These are phyloP conservation scores for Xylaria flabelliformis DNA, from an alignment of 495 filamentous ascomycete genomes.

Conservation along the genomic window DNA sequence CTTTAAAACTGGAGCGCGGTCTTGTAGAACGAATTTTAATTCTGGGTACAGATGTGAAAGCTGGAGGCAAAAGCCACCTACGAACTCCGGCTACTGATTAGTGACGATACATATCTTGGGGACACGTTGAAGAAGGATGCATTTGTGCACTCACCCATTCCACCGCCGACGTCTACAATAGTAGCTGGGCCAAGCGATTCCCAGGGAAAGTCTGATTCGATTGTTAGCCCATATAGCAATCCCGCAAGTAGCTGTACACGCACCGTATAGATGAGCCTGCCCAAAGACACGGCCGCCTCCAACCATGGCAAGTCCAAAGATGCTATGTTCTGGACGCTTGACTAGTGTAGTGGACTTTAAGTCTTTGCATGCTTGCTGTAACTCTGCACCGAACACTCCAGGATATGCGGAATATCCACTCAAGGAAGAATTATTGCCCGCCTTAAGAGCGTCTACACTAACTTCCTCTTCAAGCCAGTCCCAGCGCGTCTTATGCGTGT, in stretches of 20 bases:
- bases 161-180: slow-evolving; percentile 51
- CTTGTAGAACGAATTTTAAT: slow-evolving; percentile 50
- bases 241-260: neutral
- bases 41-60: slow-evolving; percentile 39
- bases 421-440: neutral
- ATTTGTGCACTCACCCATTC: slow-evolving; percentile 39
- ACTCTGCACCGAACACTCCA: neutral
- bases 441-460: slow-evolving; percentile 20
- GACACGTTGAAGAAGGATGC: neutral
- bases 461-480: slow-evolving; percentile 46
- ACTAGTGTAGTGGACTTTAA: slow-evolving; percentile 19
- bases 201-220: slow-evolving; percentile 46
- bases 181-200: slow-evolving; percentile 40
- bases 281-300: slow-evolving; percentile 41
- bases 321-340: slow-evolving; percentile 40
- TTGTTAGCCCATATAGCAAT: neutral
- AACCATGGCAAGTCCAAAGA: slow-evolving; percentile 44
- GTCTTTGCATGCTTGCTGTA: neutral
- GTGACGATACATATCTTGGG: neutral
- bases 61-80: slow-evolving; percentile 42
- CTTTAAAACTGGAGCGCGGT: slow-evolving; percentile 43
- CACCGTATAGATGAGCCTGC: slow-evolving; percentile 40
- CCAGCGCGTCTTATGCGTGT: slow-evolving; percentile 42
- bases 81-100: neutral
- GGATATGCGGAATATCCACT: neutral